Evolutionary conservation across 768 basidiomycete species (phyloP).

Genomic region (Trametes cingulata): DNA sequence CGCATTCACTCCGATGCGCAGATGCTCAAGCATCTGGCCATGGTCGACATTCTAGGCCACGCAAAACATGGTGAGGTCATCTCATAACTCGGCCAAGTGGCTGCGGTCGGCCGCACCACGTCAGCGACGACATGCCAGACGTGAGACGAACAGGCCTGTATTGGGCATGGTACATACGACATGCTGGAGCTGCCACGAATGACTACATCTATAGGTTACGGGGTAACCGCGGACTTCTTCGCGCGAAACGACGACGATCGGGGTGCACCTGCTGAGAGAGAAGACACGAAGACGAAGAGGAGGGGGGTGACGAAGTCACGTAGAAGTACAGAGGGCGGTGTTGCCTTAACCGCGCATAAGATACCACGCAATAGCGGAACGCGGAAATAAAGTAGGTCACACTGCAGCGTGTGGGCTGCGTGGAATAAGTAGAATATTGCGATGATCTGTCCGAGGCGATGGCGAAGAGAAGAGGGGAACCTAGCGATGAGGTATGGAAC

Average conservation of each 20-base stretch:
- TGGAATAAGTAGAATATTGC: neutral
- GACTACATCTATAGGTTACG: neutral
- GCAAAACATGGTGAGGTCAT: too few relatives aligned
- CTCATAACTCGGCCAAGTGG: neutral
- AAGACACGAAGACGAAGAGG: neutral
- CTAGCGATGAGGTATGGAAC: neutral
- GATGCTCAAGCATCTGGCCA: too few relatives aligned
- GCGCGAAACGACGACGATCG: neutral
- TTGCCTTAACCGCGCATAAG: neutral
- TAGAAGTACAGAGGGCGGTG: neutral
- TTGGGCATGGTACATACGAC: neutral
- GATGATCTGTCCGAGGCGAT: neutral
- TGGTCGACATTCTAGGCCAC: too few relatives aligned
- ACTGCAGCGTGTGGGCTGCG: neutral
- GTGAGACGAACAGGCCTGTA: neutral
- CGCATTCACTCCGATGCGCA: too few relatives aligned
- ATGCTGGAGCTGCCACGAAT: neutral
- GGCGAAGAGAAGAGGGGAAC: neutral
- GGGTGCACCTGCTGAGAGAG: neutral
- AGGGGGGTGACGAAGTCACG: neutral
- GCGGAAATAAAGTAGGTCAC: slow-evolving; percentile 9
- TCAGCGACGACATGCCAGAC: neutral
- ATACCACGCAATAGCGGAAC: neutral
- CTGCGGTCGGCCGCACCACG: neutral
- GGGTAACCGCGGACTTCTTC: slow-evolving; percentile 6